Percentiles rank a stretch among this genome's conserved stretches.
Conservation (phyloP, 768 basidiomycete genomes). For the Leccinum arenicola region DNA sequence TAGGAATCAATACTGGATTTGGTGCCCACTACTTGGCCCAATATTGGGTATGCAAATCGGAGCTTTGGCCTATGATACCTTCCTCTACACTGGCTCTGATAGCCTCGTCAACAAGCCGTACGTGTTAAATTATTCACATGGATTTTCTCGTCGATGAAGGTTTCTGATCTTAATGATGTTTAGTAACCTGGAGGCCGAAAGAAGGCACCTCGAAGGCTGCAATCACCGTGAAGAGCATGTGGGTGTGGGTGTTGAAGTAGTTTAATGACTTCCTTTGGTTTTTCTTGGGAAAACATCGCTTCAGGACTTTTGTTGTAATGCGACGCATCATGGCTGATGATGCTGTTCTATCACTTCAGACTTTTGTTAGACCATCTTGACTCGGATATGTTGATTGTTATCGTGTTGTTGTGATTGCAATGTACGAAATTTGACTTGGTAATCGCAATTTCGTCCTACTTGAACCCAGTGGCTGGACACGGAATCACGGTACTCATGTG, state of each 20-base stretch:
- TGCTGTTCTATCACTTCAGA: background rate
- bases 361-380: background rate
- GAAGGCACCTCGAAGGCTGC: conserved; percentile 16
- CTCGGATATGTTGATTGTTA: background rate
- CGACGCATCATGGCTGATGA: background rate
- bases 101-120: conserved; percentile 55
- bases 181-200: conserved; percentile 15
- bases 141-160: background rate
- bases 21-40: conserved; percentile 61
- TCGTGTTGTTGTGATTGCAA: background rate
- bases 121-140: conserved; percentile 1
- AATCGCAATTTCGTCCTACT: background rate
- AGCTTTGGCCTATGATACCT: conserved; percentile 53
- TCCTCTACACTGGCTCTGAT: conserved; percentile 56
- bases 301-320: background rate
- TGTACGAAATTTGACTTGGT: background rate
- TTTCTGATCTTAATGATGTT: background rate
- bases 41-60: conserved; percentile 58
- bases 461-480: background rate
- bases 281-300: background rate
- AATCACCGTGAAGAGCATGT: background rate
- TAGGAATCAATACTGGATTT: conserved; percentile 68
- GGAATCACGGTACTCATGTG: background rate
- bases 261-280: conserved; percentile 2
- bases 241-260: conserved; percentile 1